Conservation (phyloP, 352 stramenopile species). For the Globisporangium acanthophoron region DNA sequence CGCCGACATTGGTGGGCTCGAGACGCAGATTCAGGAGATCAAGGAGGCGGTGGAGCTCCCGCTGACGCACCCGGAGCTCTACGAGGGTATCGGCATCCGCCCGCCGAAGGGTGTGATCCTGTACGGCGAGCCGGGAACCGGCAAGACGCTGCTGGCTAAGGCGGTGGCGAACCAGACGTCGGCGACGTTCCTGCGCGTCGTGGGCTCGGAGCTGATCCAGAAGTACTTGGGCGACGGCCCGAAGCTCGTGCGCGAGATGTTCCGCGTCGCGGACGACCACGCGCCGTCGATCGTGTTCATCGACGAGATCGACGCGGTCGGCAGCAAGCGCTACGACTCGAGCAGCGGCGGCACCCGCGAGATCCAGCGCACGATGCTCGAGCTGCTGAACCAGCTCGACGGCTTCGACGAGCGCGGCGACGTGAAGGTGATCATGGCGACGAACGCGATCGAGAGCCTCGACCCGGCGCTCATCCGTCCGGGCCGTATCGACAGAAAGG, state of each 20-base stretch:
- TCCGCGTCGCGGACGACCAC: constrained; percentile 98
- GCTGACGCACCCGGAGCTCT: constrained; percentile 99
- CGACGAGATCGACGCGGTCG: constrained; percentile 99
- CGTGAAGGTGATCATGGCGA: constrained; percentile 99
- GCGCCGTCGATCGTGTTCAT: constrained; percentile 99
- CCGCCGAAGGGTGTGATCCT: constrained; percentile 99
- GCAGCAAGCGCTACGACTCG: constrained; percentile 99
- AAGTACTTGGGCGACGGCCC: constrained; percentile 99
- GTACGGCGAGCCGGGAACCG: constrained; percentile 98
- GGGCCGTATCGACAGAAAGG: constrained; percentile 99
- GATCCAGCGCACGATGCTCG: constrained; percentile 99
- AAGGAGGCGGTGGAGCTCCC: constrained; percentile 96
- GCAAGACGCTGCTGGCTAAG: constrained; percentile 99
- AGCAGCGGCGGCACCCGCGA: constrained; percentile 96
- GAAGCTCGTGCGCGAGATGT: constrained; percentile 99
- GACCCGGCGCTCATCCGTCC: constrained; percentile 99
- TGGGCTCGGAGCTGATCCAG: constrained; percentile 99
- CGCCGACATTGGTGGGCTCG: constrained; percentile 98
- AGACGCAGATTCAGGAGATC: constrained; percentile 97
- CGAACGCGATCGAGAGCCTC: constrained; percentile 98
- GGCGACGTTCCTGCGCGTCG: constrained; percentile 98
- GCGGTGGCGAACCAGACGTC: constrained; percentile 99
- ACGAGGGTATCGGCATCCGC: constrained; percentile 99
- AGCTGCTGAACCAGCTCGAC: constrained; percentile 99
- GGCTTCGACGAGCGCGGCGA: constrained; percentile 99